Evolutionary conservation across 345 rosid species (phyloP), one percentile per base, ranked within the genome.

Genomic region (Luvunga scandens): DNA sequence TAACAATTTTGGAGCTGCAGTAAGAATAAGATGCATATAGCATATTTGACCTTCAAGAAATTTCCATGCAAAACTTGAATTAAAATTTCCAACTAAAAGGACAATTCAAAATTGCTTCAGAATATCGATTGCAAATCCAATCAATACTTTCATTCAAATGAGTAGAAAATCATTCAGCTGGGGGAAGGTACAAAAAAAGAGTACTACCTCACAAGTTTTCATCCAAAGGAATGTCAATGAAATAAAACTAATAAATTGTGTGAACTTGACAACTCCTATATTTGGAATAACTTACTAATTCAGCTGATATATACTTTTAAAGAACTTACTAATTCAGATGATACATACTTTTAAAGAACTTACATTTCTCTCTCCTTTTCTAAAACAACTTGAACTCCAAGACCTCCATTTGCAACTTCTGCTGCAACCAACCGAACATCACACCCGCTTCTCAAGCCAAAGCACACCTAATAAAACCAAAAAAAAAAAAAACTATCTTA

Each of bases 401-500:
- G 78, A 55, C 83, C 76, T 22, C 77, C 83, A 69, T 59, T 61
- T 62, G 71, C 50, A 55, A 30, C 71, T 76, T 84, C 81, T 53
- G 87, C 83, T 6, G 57, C 79, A 65, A 84, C 84, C 79, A 84
- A 50, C 63, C 69, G 79, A 45, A 81, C 56, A 79, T 79, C 81
- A 76, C 67, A 76, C 45, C 69, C 83, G 76, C 62, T 67, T 39
- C 72, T 76, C 65, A 24, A 73, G 36, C 84, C 86, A 78, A 84
- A 81, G 28, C 75, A 33, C 65, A 81, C 80, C 83, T 81, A 72
- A 64, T 5, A 9, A 19, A 45, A 22, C 57, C 69, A 65, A 55
- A 65, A n/a, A 10, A 65, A 55, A 65, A n/a, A 10, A 9, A 74
- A 31, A 45, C n/a, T 45, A 19, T 39, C 36, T 27, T 21, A 22